phyloP scores from a whole-genome alignment of 306 rosid genomes.

The Cucumis cinereus region DNA sequence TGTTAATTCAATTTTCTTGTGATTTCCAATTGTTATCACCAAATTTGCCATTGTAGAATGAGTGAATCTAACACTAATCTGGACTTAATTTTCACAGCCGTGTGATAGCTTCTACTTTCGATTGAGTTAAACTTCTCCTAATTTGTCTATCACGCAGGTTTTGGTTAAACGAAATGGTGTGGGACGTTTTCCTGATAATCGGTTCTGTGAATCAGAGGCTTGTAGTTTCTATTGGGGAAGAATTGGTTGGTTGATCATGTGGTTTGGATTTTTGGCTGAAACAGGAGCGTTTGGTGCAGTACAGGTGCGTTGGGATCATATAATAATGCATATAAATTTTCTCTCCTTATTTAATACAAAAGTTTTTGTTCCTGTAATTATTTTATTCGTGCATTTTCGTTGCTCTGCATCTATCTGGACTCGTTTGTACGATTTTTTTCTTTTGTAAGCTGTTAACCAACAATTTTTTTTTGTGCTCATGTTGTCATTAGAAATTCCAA shows the following conservation, averaged over 20 bases:
- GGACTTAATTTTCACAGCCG: not conserved
- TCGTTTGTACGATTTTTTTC: not conserved
- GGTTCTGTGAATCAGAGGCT: not conserved
- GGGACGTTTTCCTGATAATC: not conserved
- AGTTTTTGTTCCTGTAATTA: not conserved
- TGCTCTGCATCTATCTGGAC: conserved; percentile 7
- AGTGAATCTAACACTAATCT: not conserved
- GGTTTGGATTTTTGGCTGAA: not conserved
- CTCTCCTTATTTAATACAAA: not conserved
- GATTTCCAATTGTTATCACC: not conserved
- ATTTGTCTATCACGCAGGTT: no score
- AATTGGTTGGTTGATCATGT: not conserved
- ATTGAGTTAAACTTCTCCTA: no score
- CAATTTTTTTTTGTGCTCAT: not conserved
- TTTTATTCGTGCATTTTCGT: not conserved
- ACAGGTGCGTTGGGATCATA: not conserved
- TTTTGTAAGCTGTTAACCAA: not conserved
- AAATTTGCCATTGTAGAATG: not conserved
- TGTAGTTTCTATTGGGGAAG: not conserved
- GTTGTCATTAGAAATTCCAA: not conserved
- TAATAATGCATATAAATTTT: no score
- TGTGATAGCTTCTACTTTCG: not conserved
- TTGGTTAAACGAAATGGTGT: not conserved
- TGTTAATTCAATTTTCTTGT: not conserved
- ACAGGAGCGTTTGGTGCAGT: not conserved